Base-by-base conservation (phyloP, 2,329 filamentous ascomycete genomes). In the Trichophyton schoenleinii region DNA sequence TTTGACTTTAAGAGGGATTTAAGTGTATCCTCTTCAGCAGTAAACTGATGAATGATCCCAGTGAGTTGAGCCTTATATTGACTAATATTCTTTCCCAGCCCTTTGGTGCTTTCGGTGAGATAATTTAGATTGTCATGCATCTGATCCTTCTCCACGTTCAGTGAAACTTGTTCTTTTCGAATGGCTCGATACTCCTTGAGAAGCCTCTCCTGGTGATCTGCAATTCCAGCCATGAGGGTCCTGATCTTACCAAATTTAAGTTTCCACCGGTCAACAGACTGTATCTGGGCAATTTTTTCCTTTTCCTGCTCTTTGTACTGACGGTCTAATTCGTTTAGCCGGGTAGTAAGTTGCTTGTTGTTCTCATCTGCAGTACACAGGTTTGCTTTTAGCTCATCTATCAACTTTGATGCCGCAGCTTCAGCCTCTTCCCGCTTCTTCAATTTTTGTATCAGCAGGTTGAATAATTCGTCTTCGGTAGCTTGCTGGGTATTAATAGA, bases 391-490 rank as follows among this genome's bases (percentile, higher is more conserved):
- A 74, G 59, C 36, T 69, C 67, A 34, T 68, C 64, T 55, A 64
- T 68, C 9, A 70, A 15, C 7, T 61, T 62, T 1, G 64, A 60
- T 11, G 65, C 64, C 1, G 63, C 64, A 13, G 64, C 62, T 60
- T 73, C 72, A 38, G 66, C 67, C 52, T 74, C 69, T 60, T 74
- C 73, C 4, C 73, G 68, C 57, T 68, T 66, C 48, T 66, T 73
- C 22, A 75, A 65, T 53, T 63, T 71, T 20, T 60, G 62, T 20
- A 74, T 72, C 1, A 75, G 63, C 36, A 74, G 67, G 28, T 72
- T 68, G 34, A 74, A 74, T 5, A 75, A 62, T 36, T 68, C 68
- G 34, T 74, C 70, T 59, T 75, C 73, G 8, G 69, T 69, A 0
- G 72, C 60, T 9, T 66, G 63, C n/a, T 41, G 46, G 9, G 49